These are phyloP conservation scores for Ophiostoma tasmaniense DNA, from an alignment of 2,329 filamentous ascomycete genomes.

Conservation along the genomic window DNA sequence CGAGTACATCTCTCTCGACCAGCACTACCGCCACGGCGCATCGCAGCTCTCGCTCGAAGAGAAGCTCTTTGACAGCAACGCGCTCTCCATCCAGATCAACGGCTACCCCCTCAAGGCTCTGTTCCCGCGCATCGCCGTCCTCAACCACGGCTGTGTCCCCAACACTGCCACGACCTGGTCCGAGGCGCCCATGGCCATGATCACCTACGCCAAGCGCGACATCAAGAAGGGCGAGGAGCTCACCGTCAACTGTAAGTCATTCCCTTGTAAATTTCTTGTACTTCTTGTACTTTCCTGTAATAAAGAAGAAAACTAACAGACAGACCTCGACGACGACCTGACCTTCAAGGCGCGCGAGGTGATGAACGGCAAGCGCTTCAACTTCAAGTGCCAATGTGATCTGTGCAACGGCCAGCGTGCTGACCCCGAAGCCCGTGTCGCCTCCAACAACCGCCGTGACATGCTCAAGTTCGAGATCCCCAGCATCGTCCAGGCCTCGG, in stretches of 20 bases:
- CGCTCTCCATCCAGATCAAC: slow-evolving; percentile 25
- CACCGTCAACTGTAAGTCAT: slow-evolving; percentile 26
- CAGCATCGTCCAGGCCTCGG: not conserved
- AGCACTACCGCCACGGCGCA: not conserved
- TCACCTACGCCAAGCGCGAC: slow-evolving; percentile 22
- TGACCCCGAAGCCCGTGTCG: slow-evolving; percentile 10
- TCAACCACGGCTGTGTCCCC: slow-evolving; percentile 27
- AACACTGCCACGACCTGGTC: slow-evolving; percentile 15
- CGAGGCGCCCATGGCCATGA: slow-evolving; percentile 22
- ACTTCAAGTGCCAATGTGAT: slow-evolving; percentile 26
- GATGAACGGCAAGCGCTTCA: slow-evolving; percentile 22
- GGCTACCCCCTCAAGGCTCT: slow-evolving; percentile 22
- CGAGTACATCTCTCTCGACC: not conserved
- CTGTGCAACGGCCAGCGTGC: slow-evolving; percentile 20
- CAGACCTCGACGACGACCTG: slow-evolving; percentile 21
- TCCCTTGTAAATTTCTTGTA: not conserved
- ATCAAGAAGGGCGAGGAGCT: slow-evolving; percentile 26
- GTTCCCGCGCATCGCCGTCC: slow-evolving; percentile 18
- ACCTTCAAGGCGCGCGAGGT: slow-evolving; percentile 20
- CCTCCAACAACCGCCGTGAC: slow-evolving; percentile 24
- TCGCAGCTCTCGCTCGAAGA: slow-evolving; percentile 25
- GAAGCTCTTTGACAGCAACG: slow-evolving; percentile 29
- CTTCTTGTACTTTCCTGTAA: no score
- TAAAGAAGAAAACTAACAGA: not conserved
- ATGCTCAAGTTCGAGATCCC: not conserved